Evolutionary conservation across 2,329 filamentous ascomycete genomes (phyloP).

Genomic region (Phialophora macrospora): DNA sequence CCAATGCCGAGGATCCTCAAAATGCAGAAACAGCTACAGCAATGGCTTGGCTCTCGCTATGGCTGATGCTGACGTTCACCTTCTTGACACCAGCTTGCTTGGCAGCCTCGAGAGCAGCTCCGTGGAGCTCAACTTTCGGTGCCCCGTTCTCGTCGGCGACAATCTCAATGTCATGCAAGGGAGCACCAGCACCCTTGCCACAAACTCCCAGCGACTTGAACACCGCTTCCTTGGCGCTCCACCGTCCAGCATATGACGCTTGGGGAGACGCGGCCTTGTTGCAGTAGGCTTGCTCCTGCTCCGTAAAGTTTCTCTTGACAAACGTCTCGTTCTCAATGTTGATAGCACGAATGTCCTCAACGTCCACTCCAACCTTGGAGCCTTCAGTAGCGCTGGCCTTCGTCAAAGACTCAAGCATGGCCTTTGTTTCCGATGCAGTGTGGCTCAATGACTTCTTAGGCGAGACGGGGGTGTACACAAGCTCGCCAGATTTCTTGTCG

Average conservation of each 20-base stretch:
- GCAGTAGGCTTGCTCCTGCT: constrained; percentile 84
- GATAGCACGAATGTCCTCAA: constrained; percentile 84
- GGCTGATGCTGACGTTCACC: constrained; percentile 92
- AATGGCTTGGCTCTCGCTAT: constrained; percentile 91
- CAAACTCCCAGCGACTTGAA: constrained; percentile 94
- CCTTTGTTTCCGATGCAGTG: constrained; percentile 67
- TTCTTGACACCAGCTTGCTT: constrained; percentile 84
- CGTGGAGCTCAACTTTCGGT: constrained; percentile 85
- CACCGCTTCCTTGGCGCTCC: constrained; percentile 97
- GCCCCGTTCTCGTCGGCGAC: constrained; percentile 78
- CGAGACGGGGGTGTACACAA: constrained; percentile 73
- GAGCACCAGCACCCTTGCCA: constrained; percentile 84
- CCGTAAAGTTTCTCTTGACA: constrained; percentile 91
- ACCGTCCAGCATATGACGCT: constrained; percentile 90
- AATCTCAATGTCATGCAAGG: constrained; percentile 95
- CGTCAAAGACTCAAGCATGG: constrained; percentile 78
- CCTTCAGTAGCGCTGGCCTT: constrained; percentile 64
- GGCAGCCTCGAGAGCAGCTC: constrained; percentile 81
- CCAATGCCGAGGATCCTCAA: constrained; percentile 47
- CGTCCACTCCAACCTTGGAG: constrained; percentile 89
- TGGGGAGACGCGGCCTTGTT: constrained; percentile 76
- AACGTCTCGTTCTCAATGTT: constrained; percentile 96
- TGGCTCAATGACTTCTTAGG: constrained; percentile 66
- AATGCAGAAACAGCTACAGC: constrained; percentile 88
- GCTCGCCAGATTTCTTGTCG: constrained; percentile 84